These are phyloP conservation scores for Akanthomyces uredinophilus DNA, from an alignment of 2,329 filamentous ascomycete genomes.

Conservation along the genomic window DNA sequence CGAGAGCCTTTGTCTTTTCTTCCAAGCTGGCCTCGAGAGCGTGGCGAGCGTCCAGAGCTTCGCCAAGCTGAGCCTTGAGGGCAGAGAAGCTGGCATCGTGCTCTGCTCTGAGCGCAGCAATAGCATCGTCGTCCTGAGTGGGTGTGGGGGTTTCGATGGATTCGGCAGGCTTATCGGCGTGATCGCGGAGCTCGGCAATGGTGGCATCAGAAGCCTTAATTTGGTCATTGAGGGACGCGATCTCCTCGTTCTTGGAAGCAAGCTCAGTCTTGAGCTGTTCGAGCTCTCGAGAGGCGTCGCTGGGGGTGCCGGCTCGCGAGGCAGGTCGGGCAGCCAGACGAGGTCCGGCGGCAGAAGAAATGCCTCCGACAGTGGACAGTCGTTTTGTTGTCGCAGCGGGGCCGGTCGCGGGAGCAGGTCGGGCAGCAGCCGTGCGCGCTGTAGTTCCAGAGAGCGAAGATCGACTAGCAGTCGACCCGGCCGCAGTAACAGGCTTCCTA, in stretches of 20 bases:
- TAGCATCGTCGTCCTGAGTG: slow-evolving; percentile 29
- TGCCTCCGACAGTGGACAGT: slow-evolving; percentile 44
- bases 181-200: slow-evolving; percentile 48
- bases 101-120: slow-evolving; percentile 45
- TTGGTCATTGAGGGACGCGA: slow-evolving; percentile 52
- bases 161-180: slow-evolving; percentile 36
- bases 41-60: slow-evolving; percentile 45
- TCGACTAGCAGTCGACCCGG: slow-evolving; percentile 26
- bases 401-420: slow-evolving; percentile 35
- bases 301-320: slow-evolving; percentile 34
- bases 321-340: slow-evolving; percentile 36
- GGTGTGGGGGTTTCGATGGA: slow-evolving; percentile 38
- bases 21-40: slow-evolving; percentile 44
- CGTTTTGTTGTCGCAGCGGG: slow-evolving; percentile 50
- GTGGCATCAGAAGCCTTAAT: slow-evolving; percentile 52
- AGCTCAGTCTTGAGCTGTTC: slow-evolving; percentile 58
- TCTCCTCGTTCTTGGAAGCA: slow-evolving; percentile 51
- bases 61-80: slow-evolving; percentile 43
- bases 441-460: slow-evolving; percentile 24
- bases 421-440: slow-evolving; percentile 32
- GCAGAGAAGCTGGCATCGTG: slow-evolving; percentile 44
- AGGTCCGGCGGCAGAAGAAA: slow-evolving; percentile 27
- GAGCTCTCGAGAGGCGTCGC: slow-evolving; percentile 47
- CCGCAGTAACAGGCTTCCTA: slow-evolving; percentile 31
- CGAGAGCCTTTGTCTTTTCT: slow-evolving; percentile 36